Evolutionary conservation across 768 basidiomycete genomes (phyloP), one percentile per base, ranked within the genome.

Genomic region (Suillus occidentalis): DNA sequence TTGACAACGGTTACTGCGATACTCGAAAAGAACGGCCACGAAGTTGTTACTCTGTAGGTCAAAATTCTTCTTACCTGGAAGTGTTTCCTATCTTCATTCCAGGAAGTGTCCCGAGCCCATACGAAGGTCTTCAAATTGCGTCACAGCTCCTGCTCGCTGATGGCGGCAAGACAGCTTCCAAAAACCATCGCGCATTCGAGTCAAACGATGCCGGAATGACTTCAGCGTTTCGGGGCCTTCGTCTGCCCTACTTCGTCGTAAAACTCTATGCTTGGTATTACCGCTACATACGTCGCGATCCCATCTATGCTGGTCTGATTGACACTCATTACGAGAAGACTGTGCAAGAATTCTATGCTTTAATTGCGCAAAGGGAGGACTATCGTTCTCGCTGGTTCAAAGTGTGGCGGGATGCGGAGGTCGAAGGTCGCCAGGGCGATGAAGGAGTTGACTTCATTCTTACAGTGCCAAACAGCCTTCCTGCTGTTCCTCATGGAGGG

Each of bases 361-460:
- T 87, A 28, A 76, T 87, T 6, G 82, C 74, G 10, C 73, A 78
- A 65, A 78, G 85, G 1, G 80, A 82, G 53, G 70, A 66, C n/a
- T 83, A 82, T 60, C 75, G 78, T 8, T 82, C 62, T 18, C 70
- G 70, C 56, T 83, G 82, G 78, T 78, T 78, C 68, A 72, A 69
- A 39, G 70, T 77, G 36, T 77, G 77, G 78, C 68, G 79, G 7
- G 65, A 59, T 22, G 58, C 57, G 2, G 63, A 72, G 22, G 73
- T 70, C 7, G 73, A 74, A 50, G 71, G 69, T 28, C 65, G 53
- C 22, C 60, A 9, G 37, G 74, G 71, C 76, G 68, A 78, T 77
- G 63, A 84, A 75, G 75, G 83, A 6, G 75, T 90, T 5, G 89
- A 91, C 72, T 89, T 87, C 72, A 76, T 89, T 25, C 73, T 88